These are phyloP conservation scores for Wallacemonas rigidus DNA, from an alignment of 208 protist species.

Conservation along the genomic window DNA sequence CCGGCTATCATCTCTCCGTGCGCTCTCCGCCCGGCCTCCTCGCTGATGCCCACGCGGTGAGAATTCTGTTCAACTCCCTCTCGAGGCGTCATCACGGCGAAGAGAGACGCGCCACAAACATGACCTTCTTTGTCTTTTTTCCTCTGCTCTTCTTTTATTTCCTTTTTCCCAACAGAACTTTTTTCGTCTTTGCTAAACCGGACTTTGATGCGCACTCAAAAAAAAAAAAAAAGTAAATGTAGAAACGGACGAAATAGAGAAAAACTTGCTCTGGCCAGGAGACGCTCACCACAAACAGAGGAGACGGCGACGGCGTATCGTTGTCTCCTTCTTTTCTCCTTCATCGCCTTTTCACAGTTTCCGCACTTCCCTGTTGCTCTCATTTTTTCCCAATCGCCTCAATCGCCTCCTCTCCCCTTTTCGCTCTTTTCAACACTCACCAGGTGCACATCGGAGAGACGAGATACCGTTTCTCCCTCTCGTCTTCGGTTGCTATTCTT, in stretches of 20 bases:
- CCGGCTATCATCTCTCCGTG: too few relatives aligned
- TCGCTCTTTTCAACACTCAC: neutral
- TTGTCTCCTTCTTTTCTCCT: too few relatives aligned
- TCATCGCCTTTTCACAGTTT: too few relatives aligned
- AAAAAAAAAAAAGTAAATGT: neutral
- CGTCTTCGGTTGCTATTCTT: constrained; percentile 7
- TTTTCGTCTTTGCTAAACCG: neutral
- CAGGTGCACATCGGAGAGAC: neutral
- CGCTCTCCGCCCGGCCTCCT: too few relatives aligned
- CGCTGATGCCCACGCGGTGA: too few relatives aligned
- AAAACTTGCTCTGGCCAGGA: too few relatives aligned
- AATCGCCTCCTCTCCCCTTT: neutral
- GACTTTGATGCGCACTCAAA: neutral
- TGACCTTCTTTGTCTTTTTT: neutral
- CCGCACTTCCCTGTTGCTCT: neutral
- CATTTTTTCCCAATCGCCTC: constrained; percentile 7
- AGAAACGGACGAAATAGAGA: neutral
- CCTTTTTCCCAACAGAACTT: too few relatives aligned
- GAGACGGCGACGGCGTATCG: too few relatives aligned
- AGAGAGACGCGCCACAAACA: too few relatives aligned
- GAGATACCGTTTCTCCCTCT: neutral
- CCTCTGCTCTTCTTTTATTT: neutral
- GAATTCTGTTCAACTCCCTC: too few relatives aligned
- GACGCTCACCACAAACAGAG: too few relatives aligned
- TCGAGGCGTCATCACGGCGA: too few relatives aligned